Base-by-base conservation (phyloP, 2,329 filamentous ascomycete genomes). In the Aureobasidium melanogenum region DNA sequence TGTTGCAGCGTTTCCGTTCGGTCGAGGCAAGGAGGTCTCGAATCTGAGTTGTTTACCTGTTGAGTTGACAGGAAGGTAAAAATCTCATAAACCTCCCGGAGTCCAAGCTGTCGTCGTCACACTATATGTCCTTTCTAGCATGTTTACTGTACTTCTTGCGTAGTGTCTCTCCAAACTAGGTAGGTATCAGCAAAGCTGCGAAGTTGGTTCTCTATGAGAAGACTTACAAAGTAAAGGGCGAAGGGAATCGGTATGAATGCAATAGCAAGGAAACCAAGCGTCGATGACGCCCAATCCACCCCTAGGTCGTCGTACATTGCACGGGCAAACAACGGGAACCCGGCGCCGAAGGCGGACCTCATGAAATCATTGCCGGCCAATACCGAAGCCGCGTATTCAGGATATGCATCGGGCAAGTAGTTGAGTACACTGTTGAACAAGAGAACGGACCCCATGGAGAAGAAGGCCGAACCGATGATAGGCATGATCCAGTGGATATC, bases 351-450 rank as follows among this genome's bases (percentile, higher is more conserved):
- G 30, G 30, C 30, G 8, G 30, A 32, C 10, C 30, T 30, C 30
- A 32, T 32, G n/a, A 79, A 65, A 62, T 76, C 75, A 62, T 77
- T 78, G 2, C 75, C 76, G 0, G 76, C 76, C n/a, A 77, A n/a
- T n/a, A n/a, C n/a, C 43, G 68, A 72, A 9, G 76, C 76, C 0
- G 73, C 74, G 32, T 75, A 70, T 24, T 76, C 69, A 1, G 74
- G 75, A 54, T 78, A 79, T 0, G 74, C 73, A 50, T 77, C 74
- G 22, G 69, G 68, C 2, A 78, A 68, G 63, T 78, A 78, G 60
- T 74, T 79, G 19, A 81, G 68, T 0, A 80, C 74, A 0, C 70
- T 70, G 55, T 80, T 77, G 69, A 80, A 79, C 5, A 81, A 71
- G 22, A 78, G 66, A 64, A 79, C 74, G 2, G 71, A 69, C 76